These are phyloP conservation scores for Stagonosporopsis chrysanthemi DNA, from an alignment of 2,329 filamentous ascomycete species.

Conservation along the genomic window DNA sequence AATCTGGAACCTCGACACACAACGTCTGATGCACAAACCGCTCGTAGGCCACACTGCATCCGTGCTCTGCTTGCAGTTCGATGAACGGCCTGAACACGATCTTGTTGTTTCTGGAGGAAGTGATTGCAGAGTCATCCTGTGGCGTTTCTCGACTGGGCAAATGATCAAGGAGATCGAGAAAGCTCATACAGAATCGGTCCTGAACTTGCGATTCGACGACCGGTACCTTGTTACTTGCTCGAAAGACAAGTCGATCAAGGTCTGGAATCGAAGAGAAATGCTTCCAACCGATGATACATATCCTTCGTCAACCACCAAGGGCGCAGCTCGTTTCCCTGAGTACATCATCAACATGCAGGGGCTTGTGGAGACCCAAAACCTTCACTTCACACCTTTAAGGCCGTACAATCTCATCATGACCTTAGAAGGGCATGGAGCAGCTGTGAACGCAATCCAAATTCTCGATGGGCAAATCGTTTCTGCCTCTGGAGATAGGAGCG, in stretches of 20 bases:
- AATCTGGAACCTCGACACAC: slow-evolving; percentile 87
- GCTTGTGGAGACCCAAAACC: slow-evolving; percentile 44
- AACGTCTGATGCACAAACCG: slow-evolving; percentile 76
- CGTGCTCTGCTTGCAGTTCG: slow-evolving; percentile 94
- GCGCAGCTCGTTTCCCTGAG: slow-evolving; percentile 57
- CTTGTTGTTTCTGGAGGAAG: slow-evolving; percentile 95
- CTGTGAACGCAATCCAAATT: slow-evolving; percentile 96
- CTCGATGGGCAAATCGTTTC: slow-evolving; percentile 87
- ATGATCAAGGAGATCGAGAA: slow-evolving; percentile 76
- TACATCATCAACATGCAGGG: slow-evolving; percentile 62
- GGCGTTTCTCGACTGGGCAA: slow-evolving; percentile 90
- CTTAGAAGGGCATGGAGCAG: slow-evolving; percentile 84
- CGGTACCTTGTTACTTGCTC: slow-evolving; percentile 94
- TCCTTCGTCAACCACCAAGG: slow-evolving; percentile 51
- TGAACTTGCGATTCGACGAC: slow-evolving; percentile 92
- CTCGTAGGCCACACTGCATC: slow-evolving; percentile 81
- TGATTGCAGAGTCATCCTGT: slow-evolving; percentile 88
- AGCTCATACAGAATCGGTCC: slow-evolving; percentile 87
- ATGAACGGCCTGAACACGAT: slow-evolving; percentile 85
- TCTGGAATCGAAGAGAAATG: slow-evolving; percentile 78
- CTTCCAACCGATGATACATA: slow-evolving; percentile 50
- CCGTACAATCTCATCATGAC: slow-evolving; percentile 80
- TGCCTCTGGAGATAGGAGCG: slow-evolving; percentile 89
- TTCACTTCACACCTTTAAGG: slow-evolving; percentile 64
- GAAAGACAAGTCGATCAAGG: slow-evolving; percentile 95